Percentiles rank a stretch among this genome's conserved stretches.
Evolutionary conservation across 2,329 filamentous ascomycete genomes (phyloP).

Genomic region (Cladophialophora chaetospira): DNA sequence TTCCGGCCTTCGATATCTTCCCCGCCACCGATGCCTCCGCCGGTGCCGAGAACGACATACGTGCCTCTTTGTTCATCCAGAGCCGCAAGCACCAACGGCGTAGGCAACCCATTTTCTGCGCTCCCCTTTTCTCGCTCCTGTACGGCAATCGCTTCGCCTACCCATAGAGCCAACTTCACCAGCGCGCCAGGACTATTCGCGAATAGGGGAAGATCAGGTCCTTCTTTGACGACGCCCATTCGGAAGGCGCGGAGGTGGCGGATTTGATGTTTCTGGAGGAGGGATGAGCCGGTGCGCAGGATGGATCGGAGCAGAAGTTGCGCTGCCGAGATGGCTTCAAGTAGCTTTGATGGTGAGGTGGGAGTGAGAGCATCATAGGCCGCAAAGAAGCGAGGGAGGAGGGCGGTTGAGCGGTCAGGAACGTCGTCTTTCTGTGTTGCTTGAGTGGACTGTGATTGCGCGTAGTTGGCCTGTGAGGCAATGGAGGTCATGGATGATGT

Average conservation of each 20-base stretch:
- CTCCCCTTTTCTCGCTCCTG: slow-evolving; percentile 76
- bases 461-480: slow-evolving; percentile 8
- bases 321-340: slow-evolving; percentile 78
- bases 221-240: slow-evolving; percentile 93
- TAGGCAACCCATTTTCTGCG: slow-evolving; percentile 62
- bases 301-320: slow-evolving; percentile 91
- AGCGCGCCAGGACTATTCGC: slow-evolving; percentile 82
- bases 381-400: slow-evolving; percentile 56
- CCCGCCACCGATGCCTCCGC: slow-evolving; percentile 74
- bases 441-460: slow-evolving; percentile 10
- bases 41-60: slow-evolving; percentile 91
- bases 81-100: slow-evolving; percentile 85
- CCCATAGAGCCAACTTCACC: slow-evolving; percentile 91
- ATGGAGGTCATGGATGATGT: not conserved
- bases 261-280: slow-evolving; percentile 93
- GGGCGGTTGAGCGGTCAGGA: slow-evolving; percentile 30
- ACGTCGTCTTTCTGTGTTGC: slow-evolving; percentile 13
- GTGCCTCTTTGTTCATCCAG: slow-evolving; percentile 84
- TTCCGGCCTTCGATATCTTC: slow-evolving; percentile 70
- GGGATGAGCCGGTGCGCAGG: slow-evolving; percentile 83
- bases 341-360: slow-evolving; percentile 54
- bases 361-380: slow-evolving; percentile 60
- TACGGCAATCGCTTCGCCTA: slow-evolving; percentile 87
- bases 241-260: slow-evolving; percentile 89
- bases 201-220: slow-evolving; percentile 87